phyloP scores from a whole-genome alignment of 345 rosid species.

The Aethionema arabicum region DNA sequence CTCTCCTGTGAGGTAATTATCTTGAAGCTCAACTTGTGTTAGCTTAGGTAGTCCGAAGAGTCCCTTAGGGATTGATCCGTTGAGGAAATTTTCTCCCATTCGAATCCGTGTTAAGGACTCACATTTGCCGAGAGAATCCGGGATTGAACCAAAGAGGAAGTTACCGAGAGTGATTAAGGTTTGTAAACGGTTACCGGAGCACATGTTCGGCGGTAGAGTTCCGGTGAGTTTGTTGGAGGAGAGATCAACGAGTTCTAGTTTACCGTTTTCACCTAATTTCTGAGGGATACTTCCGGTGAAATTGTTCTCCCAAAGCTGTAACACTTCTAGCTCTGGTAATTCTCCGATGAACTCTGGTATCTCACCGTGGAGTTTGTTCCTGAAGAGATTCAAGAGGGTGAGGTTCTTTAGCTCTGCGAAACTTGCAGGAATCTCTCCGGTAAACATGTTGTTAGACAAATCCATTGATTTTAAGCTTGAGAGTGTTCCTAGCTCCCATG shows the following conservation, averaged over 20 bases:
- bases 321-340: slow-evolving; percentile 68
- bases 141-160: slow-evolving; percentile 78
- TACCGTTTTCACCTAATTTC: slow-evolving; percentile 62
- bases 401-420: slow-evolving; percentile 63
- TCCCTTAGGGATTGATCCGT: slow-evolving; percentile 83
- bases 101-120: slow-evolving; percentile 71
- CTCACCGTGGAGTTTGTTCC: slow-evolving; percentile 78
- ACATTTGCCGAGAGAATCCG: slow-evolving; percentile 69
- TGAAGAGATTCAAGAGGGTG: slow-evolving; percentile 70
- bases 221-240: slow-evolving; percentile 86
- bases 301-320: slow-evolving; percentile 91
- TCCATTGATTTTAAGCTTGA: slow-evolving; percentile 80
- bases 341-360: slow-evolving; percentile 81
- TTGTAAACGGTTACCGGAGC: slow-evolving; percentile 63
- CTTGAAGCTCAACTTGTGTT: slow-evolving; percentile 78
- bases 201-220: slow-evolving; percentile 64
- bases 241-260: slow-evolving; percentile 57
- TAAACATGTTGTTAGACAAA: slow-evolving; percentile 74
- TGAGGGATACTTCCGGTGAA: slow-evolving; percentile 77
- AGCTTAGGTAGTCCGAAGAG: slow-evolving; percentile 68
- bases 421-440: slow-evolving; percentile 69
- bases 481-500: slow-evolving; percentile 58
- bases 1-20: slow-evolving; percentile 62
- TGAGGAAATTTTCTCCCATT: slow-evolving; percentile 82
- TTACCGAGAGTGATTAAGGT: slow-evolving; percentile 71